phyloP scores from a whole-genome alignment of 1,139 yeast species.

The Saccharomyces hybrid region DNA sequence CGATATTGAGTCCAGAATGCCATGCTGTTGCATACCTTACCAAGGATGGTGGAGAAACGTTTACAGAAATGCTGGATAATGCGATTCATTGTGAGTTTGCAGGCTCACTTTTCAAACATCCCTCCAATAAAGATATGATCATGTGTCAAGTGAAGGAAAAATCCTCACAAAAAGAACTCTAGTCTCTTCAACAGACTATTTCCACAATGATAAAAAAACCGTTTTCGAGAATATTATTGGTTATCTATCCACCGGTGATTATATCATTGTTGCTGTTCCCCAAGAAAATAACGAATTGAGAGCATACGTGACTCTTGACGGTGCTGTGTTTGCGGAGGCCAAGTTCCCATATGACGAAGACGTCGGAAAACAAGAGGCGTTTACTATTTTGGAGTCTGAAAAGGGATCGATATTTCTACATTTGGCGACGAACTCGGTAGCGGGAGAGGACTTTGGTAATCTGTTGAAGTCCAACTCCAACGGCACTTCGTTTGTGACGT shows the following conservation, averaged over 20 bases:
- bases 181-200: slow-evolving; percentile 48
- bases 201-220: slow-evolving; percentile 34
- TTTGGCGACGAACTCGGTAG: slow-evolving; percentile 54
- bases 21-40: slow-evolving; percentile 52
- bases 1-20: slow-evolving; percentile 42
- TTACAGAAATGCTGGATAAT: slow-evolving; percentile 44
- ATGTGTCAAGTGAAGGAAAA: slow-evolving; percentile 46
- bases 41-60: slow-evolving; percentile 54
- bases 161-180: slow-evolving; percentile 34
- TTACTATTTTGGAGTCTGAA: slow-evolving; percentile 72
- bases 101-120: slow-evolving; percentile 41
- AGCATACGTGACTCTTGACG: slow-evolving; percentile 77
- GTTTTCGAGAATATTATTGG: slow-evolving; percentile 53
- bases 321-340: slow-evolving; percentile 70
- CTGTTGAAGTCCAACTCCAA: slow-evolving; percentile 89
- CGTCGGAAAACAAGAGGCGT: slow-evolving; percentile 59
- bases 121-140: slow-evolving; percentile 44
- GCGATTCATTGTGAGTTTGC: slow-evolving; percentile 63
- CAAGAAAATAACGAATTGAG: slow-evolving; percentile 39
- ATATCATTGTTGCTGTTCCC: slow-evolving; percentile 60
- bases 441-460: slow-evolving; percentile 61
- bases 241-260: slow-evolving; percentile 58
- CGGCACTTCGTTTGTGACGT: slow-evolving; percentile 81
- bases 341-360: slow-evolving; percentile 63
- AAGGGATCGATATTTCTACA: slow-evolving; percentile 76